Evolutionary conservation across 2,329 filamentous ascomycete species (phyloP), one percentile per base, ranked within the genome.

Genomic region (Cadophora gregata): DNA sequence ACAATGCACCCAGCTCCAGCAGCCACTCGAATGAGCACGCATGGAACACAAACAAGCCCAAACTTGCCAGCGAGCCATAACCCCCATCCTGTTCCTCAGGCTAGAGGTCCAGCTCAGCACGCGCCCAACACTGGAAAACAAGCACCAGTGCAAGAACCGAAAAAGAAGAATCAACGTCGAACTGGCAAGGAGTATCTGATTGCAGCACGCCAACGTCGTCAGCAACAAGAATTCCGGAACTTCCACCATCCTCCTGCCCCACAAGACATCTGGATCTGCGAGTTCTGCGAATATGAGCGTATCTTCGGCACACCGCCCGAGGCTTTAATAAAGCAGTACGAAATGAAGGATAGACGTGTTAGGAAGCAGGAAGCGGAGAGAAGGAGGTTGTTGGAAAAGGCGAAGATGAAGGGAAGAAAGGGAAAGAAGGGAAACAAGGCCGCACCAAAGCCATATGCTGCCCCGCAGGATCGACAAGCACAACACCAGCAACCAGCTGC

Each of bases 211-310:
- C 88, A 93, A 71, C 90, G 96, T 7, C 90, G 90, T 67, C 86
- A 92, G 56, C 86, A 92, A 75, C 92, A 96, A 68, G 87, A 92
- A 73, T 90, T 91, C 70, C 85, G 87, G 65, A 96, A 96, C 77
- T 88, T 87, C 69, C 88, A 91, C 73, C 89, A 92, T 74, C 90
- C 92, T 1, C 91, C 91, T 0, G 81, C 80, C 21, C 77, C 81
- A 1, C 90, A 93, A 71, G 92, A 97, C 68, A 86, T 93, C 60
- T 98, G 94, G 92, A 93, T 98, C 56, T 99, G 96, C 80, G 93
- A 97, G 75, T 98, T 98, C 77, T 99, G 96, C 82, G 96, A 99
- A 79, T 99, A 97, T 77, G 95, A 98, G 79, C 88, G 88, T 62
- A 97, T 99, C 59, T 98, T 97, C 77, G 95, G 95, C n/a, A 85